Evolutionary conservation across 306 rosid species (phyloP), one percentile per base, ranked within the genome.

Genomic region (Astragalus membranaceus): DNA sequence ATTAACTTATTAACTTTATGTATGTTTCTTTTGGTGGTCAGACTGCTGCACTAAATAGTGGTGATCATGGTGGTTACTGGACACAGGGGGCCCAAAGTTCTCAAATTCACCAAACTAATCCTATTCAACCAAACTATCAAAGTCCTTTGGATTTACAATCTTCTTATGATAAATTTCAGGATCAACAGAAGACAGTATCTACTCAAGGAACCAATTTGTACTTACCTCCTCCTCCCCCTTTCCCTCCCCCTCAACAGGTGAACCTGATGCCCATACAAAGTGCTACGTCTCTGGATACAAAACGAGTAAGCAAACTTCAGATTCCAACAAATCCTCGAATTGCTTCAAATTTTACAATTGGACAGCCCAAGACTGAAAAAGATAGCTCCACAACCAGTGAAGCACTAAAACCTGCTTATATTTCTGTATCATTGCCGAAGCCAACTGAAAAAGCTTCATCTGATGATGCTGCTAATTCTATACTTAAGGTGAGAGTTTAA

Each of bases 311-410:
- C 86, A 88, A 81, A 75, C 50, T 94, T 85, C 99, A 95, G 90
- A 95, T 95, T 80, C 99, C 91, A 32, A 91, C 96, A 71, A 95
- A 91, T 83, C 99, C 97, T 64, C 88, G 99, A 83, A 89, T 95
- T 58, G 94, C 95, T 71, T 89, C 95, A 42, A 91, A 79, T 85
- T 69, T 89, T 80, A 81, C 86, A 61, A 72, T 74, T 2, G 88
- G 90, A 71, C 75, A 86, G 54, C 77, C 84, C 63, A 95, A 95
- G 80, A 60, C 71, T 35, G 91, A 87, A 36, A 89, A 87, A 85
- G 99, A 89, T 73, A 80, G 81, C 73, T 82, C 82, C 69, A 68
- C 80, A 55, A 68, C 72, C 56, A 60, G 51, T 78, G 78, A 74
- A 33, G 82, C 80, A 6, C 71, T 65, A 50, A 92, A 87, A 69